Base-by-base conservation (phyloP, 768 basidiomycete genomes). In the Cystoderma amianthinum region DNA sequence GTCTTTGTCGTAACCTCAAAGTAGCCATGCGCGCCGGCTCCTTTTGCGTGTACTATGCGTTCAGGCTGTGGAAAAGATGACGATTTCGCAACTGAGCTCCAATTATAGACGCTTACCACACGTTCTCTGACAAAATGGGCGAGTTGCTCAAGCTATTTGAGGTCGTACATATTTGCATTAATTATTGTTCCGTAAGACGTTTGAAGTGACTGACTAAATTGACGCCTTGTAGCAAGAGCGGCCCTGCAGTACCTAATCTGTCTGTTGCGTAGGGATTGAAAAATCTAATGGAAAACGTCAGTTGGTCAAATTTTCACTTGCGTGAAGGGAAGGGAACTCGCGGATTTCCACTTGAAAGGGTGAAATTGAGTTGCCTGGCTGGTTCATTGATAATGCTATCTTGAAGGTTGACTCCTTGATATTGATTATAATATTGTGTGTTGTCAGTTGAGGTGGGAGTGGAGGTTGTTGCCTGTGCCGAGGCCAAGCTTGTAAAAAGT, bases 1-100 rank as follows among this genome's bases (percentile, higher is more conserved):
- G 55, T 58, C 5, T 73, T 69, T 2, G 70, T 74, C 52, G 75
- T 74, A 19, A 72, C 65, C 50, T 69, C 71, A 59, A 78, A 76
- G 43, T 67, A 63, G 3, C 76, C 76, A 50, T 76, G 75, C 10
- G 72, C 74, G 22, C 64, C 69, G 20, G 57, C 60, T 28, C 61
- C 64, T 38, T 61, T 54, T 2, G 65, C 62, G 40, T 65, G 63
- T 5, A 65, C 64, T 15, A 57, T 54, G 17, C 60, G 53, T 39
- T 61, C 62, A 24, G 61, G 61, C 48, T 47, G 18, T 7, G 12
- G 7, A n/a, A 16, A 36, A 36, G 15, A 15, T 15, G 28, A n/a
- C n/a, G n/a, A n/a, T n/a, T n/a, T n/a, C n/a, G n/a, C n/a, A n/a
- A n/a, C n/a, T n/a, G n/a, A n/a, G n/a, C n/a, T 28, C n/a, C n/a